Percentiles rank a stretch among this genome's conserved stretches.
phyloP scores from a whole-genome alignment of 2,329 filamentous ascomycete genomes.

The Aspergillus luchuensis region DNA sequence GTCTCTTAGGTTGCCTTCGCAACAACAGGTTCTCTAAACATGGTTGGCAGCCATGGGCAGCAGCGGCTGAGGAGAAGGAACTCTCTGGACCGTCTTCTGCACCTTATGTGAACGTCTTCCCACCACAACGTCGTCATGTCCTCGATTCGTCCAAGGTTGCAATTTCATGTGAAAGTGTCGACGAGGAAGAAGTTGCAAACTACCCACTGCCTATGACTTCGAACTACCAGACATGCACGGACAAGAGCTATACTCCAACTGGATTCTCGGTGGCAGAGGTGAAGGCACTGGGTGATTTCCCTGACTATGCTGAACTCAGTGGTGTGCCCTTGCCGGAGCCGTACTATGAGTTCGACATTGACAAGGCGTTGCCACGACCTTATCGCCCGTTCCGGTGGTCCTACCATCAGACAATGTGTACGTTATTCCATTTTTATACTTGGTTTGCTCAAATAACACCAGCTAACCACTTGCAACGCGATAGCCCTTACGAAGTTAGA shows the following conservation, averaged over 20 bases:
- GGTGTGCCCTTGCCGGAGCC: slow-evolving; percentile 71
- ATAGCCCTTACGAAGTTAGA: slow-evolving; percentile 76
- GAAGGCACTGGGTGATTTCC: slow-evolving; percentile 71
- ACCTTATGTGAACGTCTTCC: slow-evolving; percentile 53
- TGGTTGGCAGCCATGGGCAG: slow-evolving; percentile 55
- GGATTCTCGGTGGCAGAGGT: slow-evolving; percentile 73
- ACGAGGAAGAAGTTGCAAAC: slow-evolving; percentile 36
- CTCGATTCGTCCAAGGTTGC: slow-evolving; percentile 38
- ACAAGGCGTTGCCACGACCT: slow-evolving; percentile 68
- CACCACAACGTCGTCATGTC: slow-evolving; percentile 54
- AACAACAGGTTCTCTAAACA: slow-evolving; percentile 50
- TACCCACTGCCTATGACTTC: slow-evolving; percentile 44
- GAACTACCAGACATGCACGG: slow-evolving; percentile 41
- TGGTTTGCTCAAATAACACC: too few relatives aligned
- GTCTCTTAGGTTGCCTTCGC: slow-evolving; percentile 40
- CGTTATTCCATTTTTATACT: slow-evolving; percentile 34
- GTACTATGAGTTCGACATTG: slow-evolving; percentile 67
- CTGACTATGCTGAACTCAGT: slow-evolving; percentile 73
- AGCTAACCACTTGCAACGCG: neutral
- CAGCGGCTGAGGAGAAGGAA: slow-evolving; percentile 53
- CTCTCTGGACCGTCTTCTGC: slow-evolving; percentile 30
- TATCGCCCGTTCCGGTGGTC: slow-evolving; percentile 81
- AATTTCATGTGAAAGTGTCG: slow-evolving; percentile 28
- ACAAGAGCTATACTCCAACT: slow-evolving; percentile 60
- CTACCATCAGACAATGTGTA: slow-evolving; percentile 92